Evolutionary conservation across 2,329 filamentous ascomycete genomes (phyloP), one percentile per base, ranked within the genome.

Genomic region (Endoconidiophora polonica): DNA sequence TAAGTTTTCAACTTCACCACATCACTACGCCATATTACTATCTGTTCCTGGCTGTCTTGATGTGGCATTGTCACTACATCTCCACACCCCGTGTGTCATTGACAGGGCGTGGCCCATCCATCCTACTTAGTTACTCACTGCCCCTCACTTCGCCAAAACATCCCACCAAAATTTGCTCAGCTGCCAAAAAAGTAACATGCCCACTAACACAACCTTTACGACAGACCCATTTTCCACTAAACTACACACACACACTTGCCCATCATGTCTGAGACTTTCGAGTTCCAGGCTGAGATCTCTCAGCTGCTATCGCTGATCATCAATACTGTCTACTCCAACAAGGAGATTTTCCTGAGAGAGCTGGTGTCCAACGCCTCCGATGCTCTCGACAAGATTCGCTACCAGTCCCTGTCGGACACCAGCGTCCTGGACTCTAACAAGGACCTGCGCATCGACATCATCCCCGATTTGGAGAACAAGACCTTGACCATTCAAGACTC

Each of bases 251-350:
- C 46, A 49, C 50, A 47, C 24, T 41, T 43, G 46, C 54, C 44
- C 54, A 58, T 52, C 36, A 56, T 56, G 54, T 52, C 52, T 29
- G 88, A 96, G 77, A 95, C 88, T 61, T 98, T 98, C 75, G 90
- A 96, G 83, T 98, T 96, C 77, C 91, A 98, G 83, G 91, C 91
- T 83, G 91, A 98, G 85, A 98, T 98, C 68, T 96, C 90, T 84
- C 91, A 98, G 86, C 86, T 98, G 59, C 84, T 98, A 67, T 87
- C 83, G 61, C 85, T 98, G 68, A 98, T 98, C 73, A 98, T 98
- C 80, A 98, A 98, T 85, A 96, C 91, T 59, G 91, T 98, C 75
- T 98, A 96, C 79, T 95, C 88, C 62, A 98, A 98, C 83, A 98
- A 98, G 79, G 91, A 96, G 74, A 96, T 98, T 68, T 98, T 98